Percentiles rank a stretch among this genome's conserved stretches.
phyloP scores from a whole-genome alignment of 2,329 filamentous ascomycete genomes.

The Neonectria punicea region DNA sequence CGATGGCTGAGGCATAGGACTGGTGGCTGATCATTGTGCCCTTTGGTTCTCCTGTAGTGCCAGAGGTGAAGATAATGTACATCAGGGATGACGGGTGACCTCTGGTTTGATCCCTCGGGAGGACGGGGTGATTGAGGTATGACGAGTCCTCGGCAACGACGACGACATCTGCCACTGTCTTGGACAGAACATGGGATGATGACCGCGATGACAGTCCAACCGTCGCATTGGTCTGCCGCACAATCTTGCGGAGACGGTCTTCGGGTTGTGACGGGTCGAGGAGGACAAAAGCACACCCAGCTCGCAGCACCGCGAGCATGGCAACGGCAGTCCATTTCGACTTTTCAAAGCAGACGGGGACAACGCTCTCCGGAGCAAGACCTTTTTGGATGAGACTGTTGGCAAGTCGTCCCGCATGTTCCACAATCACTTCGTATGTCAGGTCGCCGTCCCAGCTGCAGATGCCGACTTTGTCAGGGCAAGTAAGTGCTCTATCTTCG shows the following conservation, averaged over 20 bases:
- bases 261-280: constrained; percentile 26
- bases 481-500: constrained; percentile 9
- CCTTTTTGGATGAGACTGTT: constrained; percentile 45
- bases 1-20: background rate
- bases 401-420: constrained; percentile 51
- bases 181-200: background rate
- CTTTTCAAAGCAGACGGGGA: constrained; percentile 38
- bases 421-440: constrained; percentile 54
- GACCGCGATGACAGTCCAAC: background rate
- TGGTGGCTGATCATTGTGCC: constrained; percentile 7
- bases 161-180: background rate
- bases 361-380: constrained; percentile 37
- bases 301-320: constrained; percentile 36
- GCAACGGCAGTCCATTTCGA: constrained; percentile 35
- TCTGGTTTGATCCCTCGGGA: background rate
- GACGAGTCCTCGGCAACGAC: background rate
- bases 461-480: constrained; percentile 29
- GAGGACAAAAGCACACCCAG: constrained; percentile 33
- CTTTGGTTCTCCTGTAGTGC: constrained; percentile 12
- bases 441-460: constrained; percentile 44
- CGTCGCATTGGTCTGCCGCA: background rate
- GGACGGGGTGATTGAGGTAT: too few relatives aligned
- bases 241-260: constrained; percentile 8
- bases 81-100: background rate
- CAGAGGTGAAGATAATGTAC: constrained; percentile 16